Conservation (phyloP, 2,329 filamentous ascomycete species). For the Sphaerulina musiva region DNA sequence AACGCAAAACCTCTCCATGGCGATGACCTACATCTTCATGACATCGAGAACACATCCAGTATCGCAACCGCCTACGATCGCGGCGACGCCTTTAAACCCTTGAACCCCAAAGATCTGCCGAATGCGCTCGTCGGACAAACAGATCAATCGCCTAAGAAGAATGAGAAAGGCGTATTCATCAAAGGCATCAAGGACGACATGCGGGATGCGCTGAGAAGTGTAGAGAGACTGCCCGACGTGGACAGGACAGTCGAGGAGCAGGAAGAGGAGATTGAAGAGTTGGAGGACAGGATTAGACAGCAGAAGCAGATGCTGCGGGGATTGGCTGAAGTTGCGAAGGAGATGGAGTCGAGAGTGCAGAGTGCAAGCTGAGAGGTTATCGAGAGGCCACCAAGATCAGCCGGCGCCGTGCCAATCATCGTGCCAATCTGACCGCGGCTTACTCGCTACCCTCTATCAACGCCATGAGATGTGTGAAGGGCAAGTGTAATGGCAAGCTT, state of each 20-base stretch:
- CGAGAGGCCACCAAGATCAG: not conserved
- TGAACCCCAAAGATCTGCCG: slow-evolving; percentile 69
- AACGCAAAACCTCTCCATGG: slow-evolving; percentile 8
- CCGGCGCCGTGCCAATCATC: no score
- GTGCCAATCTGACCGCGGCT: no score
- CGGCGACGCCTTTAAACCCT: slow-evolving; percentile 28
- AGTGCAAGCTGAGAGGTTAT: not conserved
- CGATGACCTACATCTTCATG: slow-evolving; percentile 2
- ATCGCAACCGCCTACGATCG: slow-evolving; percentile 35
- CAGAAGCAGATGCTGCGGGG: slow-evolving; percentile 55
- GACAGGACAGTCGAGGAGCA: slow-evolving; percentile 61
- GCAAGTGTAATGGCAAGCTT: no score
- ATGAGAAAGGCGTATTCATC: slow-evolving; percentile 42
- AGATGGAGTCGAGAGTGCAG: slow-evolving; percentile 10
- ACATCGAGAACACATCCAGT: slow-evolving; percentile 8
- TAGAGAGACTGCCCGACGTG: slow-evolving; percentile 64
- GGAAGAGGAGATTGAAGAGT: slow-evolving; percentile 59
- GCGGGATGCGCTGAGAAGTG: slow-evolving; percentile 59
- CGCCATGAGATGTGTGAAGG: no score
- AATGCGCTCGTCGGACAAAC: slow-evolving; percentile 57
- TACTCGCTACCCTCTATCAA: no score
- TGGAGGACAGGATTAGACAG: slow-evolving; percentile 57
- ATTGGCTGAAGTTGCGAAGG: slow-evolving; percentile 39
- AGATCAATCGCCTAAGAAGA: not conserved
- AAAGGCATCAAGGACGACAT: slow-evolving; percentile 62